These are phyloP conservation scores for Colletotrichum cereale DNA, from an alignment of 2,329 filamentous ascomycete genomes.

Conservation along the genomic window DNA sequence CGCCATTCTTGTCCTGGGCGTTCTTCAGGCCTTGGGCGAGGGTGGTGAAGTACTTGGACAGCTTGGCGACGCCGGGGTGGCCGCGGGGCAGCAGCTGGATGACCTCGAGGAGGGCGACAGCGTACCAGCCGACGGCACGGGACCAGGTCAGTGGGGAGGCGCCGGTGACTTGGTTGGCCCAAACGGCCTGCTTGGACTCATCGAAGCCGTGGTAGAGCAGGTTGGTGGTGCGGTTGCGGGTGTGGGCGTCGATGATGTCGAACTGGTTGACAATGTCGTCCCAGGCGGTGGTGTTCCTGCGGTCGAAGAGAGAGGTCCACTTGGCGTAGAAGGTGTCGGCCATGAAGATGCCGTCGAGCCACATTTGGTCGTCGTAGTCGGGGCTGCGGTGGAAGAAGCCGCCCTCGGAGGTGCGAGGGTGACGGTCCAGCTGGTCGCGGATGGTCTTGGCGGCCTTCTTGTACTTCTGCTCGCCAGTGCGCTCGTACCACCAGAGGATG, in stretches of 20 bases:
- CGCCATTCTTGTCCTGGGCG: conserved; percentile 58
- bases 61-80: conserved; percentile 52
- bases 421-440: conserved; percentile 60
- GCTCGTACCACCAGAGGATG: conserved; percentile 62
- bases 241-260: conserved; percentile 59
- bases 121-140: conserved; percentile 66
- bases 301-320: conserved; percentile 55
- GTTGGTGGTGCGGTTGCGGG: conserved; percentile 53
- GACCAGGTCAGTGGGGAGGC: conserved; percentile 66
- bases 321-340: conserved; percentile 58
- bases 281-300: conserved; percentile 56
- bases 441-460: conserved; percentile 61
- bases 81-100: conserved; percentile 58
- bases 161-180: conserved; percentile 64
- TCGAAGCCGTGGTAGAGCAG: conserved; percentile 69
- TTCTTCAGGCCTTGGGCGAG: conserved; percentile 57
- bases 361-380: conserved; percentile 66
- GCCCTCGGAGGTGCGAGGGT: conserved; percentile 63
- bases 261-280: conserved; percentile 61
- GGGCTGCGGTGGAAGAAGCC: conserved; percentile 66
- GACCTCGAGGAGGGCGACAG: conserved; percentile 63
- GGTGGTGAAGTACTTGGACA: conserved; percentile 55
- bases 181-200: conserved; percentile 59
- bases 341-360: conserved; percentile 69
- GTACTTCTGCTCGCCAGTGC: conserved; percentile 62